Evolutionary conservation across 1,284 basidiomycete genomes (phyloP), one percentile per base, ranked within the genome.

Genomic region (Sanghuangporus sanghuang): DNA sequence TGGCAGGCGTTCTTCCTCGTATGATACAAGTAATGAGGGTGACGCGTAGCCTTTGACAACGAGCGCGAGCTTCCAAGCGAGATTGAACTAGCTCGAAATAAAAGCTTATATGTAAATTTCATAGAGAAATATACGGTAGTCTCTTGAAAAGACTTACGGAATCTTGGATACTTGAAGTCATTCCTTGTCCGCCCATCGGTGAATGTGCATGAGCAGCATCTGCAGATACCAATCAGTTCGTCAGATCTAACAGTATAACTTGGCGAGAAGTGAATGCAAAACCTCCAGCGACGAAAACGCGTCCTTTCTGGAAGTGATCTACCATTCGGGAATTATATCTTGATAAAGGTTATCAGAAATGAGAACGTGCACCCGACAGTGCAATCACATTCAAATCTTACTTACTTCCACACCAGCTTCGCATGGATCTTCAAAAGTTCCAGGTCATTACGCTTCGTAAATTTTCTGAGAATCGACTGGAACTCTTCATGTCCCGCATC

Each of bases 181-280:
- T 67, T 8, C 78, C 80, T 63, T 81, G 79, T 9, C 79, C 77
- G 21, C 81, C 80, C 0, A 75, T 74, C 27, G 78, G 79, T 54
- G 76, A 78, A 64, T 81, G 80, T 14, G 77, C 74, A 65, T 79
- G 77, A 1, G 72, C 77, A 32, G 77, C 71, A 68, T 78, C 80
- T 81, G 64, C 16, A n/a, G 36, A 40, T 23, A 23, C 2, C 27
- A 32, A 32, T 32, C 27, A 32, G 3, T 32, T 32, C 27, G 27
- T 32, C 27, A 32, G 27, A 3, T 32, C 27, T 32, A 5, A 32
- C 27, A 32, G 27, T 32, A 32, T 32, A 32, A 32, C 27, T 32
- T 3, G 27, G 27, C 27, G 27, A 3, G 21, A 14, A n/a, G 1
- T 42, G 23, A 27, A 23, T 50, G 32, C 36, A 36, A 14, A 14